phyloP scores from a whole-genome alignment of 2,329 filamentous ascomycete genomes.

The Penicillium paneum region DNA sequence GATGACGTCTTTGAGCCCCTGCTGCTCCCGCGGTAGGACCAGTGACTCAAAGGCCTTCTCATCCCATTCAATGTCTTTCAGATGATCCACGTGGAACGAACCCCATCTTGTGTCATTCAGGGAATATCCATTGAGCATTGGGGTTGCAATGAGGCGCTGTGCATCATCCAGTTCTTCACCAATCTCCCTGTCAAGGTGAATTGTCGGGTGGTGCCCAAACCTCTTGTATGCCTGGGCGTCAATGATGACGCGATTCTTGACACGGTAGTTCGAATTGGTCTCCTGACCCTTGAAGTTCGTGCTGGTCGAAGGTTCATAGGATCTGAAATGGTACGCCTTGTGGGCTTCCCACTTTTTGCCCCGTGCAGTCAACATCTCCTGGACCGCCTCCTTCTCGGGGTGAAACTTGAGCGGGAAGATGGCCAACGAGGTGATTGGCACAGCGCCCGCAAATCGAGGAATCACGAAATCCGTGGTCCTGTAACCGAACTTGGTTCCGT shows the following conservation, averaged over 20 bases:
- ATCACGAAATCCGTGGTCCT: not conserved
- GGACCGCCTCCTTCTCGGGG: conserved; percentile 38
- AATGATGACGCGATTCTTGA: conserved; percentile 52
- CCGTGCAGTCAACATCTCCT: conserved; percentile 42
- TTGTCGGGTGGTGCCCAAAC: conserved; percentile 40
- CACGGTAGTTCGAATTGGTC: conserved; percentile 15
- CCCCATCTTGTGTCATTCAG: conserved; percentile 41
- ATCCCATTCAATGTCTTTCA: conserved; percentile 46
- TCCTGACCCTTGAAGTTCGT: conserved; percentile 28
- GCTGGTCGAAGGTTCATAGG: conserved; percentile 44
- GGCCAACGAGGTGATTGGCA: conserved; percentile 41
- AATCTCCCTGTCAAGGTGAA: conserved; percentile 20
- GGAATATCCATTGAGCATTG: conserved; percentile 49
- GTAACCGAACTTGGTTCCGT: conserved; percentile 22
- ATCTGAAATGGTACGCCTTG: conserved; percentile 50
- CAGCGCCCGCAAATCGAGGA: conserved; percentile 34
- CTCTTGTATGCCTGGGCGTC: conserved; percentile 50
- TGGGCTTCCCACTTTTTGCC: conserved; percentile 48
- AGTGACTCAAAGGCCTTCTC: conserved; percentile 47
- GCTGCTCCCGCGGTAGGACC: conserved; percentile 46
- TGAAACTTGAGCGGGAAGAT: conserved; percentile 49
- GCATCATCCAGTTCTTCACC: conserved; percentile 37
- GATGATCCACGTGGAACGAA: conserved; percentile 39
- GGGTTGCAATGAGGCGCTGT: conserved; percentile 42
- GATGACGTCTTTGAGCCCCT: conserved; percentile 45